A percentile compares a stretch with the other conserved stretches of the same genome.
phyloP scores from a whole-genome alignment of 495 filamentous ascomycete species.

The Penicillium diatomitis region DNA sequence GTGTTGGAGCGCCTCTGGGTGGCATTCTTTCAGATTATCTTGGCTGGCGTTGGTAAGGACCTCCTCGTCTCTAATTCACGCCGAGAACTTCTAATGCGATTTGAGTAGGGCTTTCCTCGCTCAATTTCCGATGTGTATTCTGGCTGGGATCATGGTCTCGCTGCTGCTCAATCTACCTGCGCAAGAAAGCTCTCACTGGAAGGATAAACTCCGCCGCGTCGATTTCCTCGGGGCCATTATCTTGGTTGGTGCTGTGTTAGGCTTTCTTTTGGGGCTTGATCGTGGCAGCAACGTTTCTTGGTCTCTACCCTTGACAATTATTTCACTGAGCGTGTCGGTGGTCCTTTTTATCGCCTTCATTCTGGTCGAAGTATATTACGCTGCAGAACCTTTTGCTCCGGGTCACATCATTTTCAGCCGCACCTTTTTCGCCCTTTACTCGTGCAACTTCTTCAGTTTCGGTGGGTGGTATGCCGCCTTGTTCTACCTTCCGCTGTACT shows the following conservation, averaged over 20 bases:
- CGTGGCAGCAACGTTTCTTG: constrained; percentile 69
- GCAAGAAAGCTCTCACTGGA: constrained; percentile 47
- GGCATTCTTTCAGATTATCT: constrained; percentile 67
- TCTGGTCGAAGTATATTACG: constrained; percentile 61
- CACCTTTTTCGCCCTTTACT: constrained; percentile 56
- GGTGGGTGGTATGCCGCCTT: constrained; percentile 53
- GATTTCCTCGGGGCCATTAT: constrained; percentile 71
- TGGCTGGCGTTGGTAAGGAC: constrained; percentile 70
- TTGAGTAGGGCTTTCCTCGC: constrained; percentile 54
- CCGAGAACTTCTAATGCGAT: constrained; percentile 5
- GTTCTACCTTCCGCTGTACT: constrained; percentile 76
- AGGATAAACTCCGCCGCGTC: constrained; percentile 57
- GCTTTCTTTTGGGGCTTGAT: constrained; percentile 68
- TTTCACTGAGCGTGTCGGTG: constrained; percentile 47
- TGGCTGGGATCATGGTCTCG: constrained; percentile 57
- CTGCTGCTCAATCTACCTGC: constrained; percentile 53
- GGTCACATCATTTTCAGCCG: constrained; percentile 68
- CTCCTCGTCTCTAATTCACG: not conserved
- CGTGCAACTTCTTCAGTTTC: constrained; percentile 71
- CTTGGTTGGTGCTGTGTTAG: constrained; percentile 62
- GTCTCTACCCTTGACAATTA: constrained; percentile 48
- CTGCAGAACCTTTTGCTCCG: constrained; percentile 70
- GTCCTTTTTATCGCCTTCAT: constrained; percentile 59
- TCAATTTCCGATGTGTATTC: constrained; percentile 60
- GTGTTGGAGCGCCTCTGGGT: constrained; percentile 60